Conservation (phyloP, 495 filamentous ascomycete species). For the Cladorrhinum samala region DNA sequence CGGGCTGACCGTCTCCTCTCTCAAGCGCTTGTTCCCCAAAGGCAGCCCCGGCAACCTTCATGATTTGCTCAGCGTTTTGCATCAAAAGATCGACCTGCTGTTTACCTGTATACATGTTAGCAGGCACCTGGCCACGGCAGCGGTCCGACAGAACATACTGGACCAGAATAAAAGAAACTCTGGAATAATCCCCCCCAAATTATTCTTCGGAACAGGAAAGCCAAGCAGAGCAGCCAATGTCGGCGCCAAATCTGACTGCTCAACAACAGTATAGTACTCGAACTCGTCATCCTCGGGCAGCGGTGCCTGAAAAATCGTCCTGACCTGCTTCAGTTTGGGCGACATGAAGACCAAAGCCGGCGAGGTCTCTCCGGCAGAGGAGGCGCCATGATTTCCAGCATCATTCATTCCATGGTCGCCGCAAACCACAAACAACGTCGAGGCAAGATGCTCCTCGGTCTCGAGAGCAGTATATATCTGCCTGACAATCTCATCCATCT, state of each 20-base stretch:
- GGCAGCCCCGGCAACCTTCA: conserved; percentile 63
- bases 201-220: conserved; percentile 88
- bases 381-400: conserved; percentile 93
- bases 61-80: conserved; percentile 73
- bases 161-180: conserved; percentile 72
- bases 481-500: conserved; percentile 84
- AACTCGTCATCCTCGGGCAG: conserved; percentile 51
- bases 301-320: conserved; percentile 38
- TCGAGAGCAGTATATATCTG: conserved; percentile 73
- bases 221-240: conserved; percentile 84
- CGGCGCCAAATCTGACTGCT: conserved; percentile 90
- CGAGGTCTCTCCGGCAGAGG: conserved; percentile 86
- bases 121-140: not conserved
- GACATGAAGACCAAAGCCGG: conserved; percentile 88
- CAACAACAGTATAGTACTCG: conserved; percentile 73
- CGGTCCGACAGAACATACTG: conserved; percentile 31
- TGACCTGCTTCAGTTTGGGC: conserved; percentile 64
- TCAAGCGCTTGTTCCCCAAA: conserved; percentile 56
- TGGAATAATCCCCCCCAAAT: conserved; percentile 78
- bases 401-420: conserved; percentile 99
- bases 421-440: conserved; percentile 76
- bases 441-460: conserved; percentile 58
- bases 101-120: conserved; percentile 29
- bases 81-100: conserved; percentile 61
- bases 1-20: conserved; percentile 17